Base-by-base conservation (phyloP, 2,329 filamentous ascomycete genomes). In the Biscogniauxia marginata region DNA sequence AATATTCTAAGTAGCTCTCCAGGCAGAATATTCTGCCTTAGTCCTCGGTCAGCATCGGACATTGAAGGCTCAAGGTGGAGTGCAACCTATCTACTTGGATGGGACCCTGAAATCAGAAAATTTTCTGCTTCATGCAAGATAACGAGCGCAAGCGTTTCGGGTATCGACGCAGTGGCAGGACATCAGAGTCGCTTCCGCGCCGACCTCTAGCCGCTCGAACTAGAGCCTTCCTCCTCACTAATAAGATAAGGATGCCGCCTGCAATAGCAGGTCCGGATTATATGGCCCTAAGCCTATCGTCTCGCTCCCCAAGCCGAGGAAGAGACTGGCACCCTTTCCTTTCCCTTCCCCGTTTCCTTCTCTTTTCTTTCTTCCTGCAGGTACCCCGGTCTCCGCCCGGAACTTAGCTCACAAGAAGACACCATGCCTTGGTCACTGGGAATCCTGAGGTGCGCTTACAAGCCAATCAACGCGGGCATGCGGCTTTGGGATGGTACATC, bases 301-400 rank as follows among this genome's bases (percentile, higher is more conserved):
- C 30, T 39, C n/a, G 9, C 7, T 45, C n/a, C 57, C 58, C 24
- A 25, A 11, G 24, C 11, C n/a, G 30, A 39, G 30, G 13, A 39
- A 11, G 30, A 39, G n/a, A 2, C 30, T 9, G 9, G 13, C 30
- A 39, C 9, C 30, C 30, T 16, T 16, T 16, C 30, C 13, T 39
- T n/a, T 48, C 23, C 46, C 46, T 5, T 53, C 46, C 52, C 53
- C 60, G 58, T 57, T 59, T 54, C 54, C 49, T 46, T 48, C 47
- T 58, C 53, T 56, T 18, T 49, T 50, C 45, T 53, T 56, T 59
- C 57, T 64, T 65, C 55, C 63, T 65, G 63, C 63, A 65, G 63
- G 60, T 65, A 64, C 63, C 63, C 60, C 43, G 43, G 30, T 39
- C 22, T 19, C 19, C 24, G 22, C 22, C 4, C 22, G 46, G 61